Evolutionary conservation across 305 asterid species (phyloP).

Genomic region (Fraxinus latifolia): DNA sequence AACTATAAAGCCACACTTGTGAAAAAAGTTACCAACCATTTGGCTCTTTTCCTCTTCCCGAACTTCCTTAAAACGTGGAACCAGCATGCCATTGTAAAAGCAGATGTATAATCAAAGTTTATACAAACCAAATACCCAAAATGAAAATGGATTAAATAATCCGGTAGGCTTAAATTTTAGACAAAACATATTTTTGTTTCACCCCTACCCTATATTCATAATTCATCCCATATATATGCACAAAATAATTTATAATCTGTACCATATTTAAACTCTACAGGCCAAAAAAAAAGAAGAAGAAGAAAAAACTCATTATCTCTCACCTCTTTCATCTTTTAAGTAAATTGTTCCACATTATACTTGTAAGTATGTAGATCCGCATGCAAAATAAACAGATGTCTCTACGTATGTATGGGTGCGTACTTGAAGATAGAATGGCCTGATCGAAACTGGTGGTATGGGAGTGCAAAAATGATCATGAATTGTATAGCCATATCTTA

Average conservation of each 20-base stretch:
- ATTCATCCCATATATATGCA: neutral
- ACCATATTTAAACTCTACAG: neutral
- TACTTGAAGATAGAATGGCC: constrained; percentile 5
- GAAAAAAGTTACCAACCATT: constrained; percentile 74
- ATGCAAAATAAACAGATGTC: neutral
- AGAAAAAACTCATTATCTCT: neutral
- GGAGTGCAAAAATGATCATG: constrained; percentile 55
- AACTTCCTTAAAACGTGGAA: constrained; percentile 72
- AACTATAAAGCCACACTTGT: constrained; percentile 63
- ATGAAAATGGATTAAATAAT: neutral
- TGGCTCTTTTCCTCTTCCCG: constrained; percentile 79
- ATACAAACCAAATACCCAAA: neutral
- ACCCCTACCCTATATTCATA: neutral
- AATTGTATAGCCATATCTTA: constrained; percentile 23
- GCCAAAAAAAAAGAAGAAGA: neutral
- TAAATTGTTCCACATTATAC: neutral
- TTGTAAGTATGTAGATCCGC: neutral
- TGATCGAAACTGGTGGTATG: constrained; percentile 89
- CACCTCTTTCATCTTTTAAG: neutral
- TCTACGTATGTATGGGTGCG: neutral
- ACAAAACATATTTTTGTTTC: neutral
- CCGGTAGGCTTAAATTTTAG: neutral
- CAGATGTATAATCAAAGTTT: neutral
- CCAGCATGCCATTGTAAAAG: neutral
- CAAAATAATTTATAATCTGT: neutral